Evolutionary conservation across 345 rosid species (phyloP).

Genomic region (Ricinus communis): DNA sequence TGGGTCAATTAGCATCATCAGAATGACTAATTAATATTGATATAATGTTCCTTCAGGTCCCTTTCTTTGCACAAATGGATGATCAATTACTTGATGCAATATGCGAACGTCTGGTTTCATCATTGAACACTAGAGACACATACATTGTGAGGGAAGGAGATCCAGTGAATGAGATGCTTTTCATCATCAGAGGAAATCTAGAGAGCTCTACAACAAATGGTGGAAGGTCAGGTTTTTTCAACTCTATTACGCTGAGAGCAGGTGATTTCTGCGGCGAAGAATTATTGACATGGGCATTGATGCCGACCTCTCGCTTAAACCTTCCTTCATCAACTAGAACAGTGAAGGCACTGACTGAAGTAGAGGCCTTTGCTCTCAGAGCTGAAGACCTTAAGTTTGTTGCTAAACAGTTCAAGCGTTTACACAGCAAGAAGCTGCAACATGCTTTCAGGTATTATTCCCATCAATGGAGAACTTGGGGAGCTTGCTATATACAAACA

Average conservation of each 20-base stretch:
- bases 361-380: constrained; percentile 10
- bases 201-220: constrained; percentile 3
- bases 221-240: constrained; percentile 6
- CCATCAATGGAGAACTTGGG: constrained; percentile 13
- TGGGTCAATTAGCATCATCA: too few relatives aligned
- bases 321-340: background rate
- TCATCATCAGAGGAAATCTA: constrained; percentile 7
- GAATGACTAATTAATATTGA: too few relatives aligned
- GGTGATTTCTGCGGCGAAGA: constrained; percentile 9
- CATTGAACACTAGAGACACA: constrained; percentile 2
- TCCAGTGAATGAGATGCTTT: constrained; percentile 11
- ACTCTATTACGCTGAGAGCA: background rate
- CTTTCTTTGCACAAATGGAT: constrained; percentile 10
- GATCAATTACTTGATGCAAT: constrained; percentile 14
- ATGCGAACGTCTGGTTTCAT: background rate
- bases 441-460: constrained; percentile 11
- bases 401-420: constrained; percentile 1
- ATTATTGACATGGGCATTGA: constrained; percentile 8
- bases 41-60: background rate
- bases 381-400: constrained; percentile 11
- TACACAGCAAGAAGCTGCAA: constrained; percentile 5
- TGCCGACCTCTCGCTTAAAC: background rate
- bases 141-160: constrained; percentile 7
- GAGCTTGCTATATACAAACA: constrained; percentile 8
- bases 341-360: constrained; percentile 4